These are phyloP conservation scores for Sporothrix brunneoviolacea DNA, from an alignment of 2,329 filamentous ascomycete species.

Conservation along the genomic window DNA sequence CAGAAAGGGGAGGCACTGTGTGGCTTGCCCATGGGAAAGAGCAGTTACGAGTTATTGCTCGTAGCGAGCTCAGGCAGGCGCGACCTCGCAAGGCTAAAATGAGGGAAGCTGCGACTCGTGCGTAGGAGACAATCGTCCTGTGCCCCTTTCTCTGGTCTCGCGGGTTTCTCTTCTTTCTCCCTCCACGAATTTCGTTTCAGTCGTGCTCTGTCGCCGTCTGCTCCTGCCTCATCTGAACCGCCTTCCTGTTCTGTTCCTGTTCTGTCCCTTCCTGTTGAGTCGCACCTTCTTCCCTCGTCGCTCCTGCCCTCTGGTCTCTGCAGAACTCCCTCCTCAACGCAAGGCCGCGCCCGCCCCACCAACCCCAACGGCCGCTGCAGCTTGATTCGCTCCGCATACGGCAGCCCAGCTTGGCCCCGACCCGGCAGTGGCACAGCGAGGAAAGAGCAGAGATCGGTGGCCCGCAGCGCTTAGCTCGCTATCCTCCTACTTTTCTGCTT, in stretches of 20 bases:
- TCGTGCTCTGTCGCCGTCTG: too few relatives aligned
- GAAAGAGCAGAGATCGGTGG: not conserved
- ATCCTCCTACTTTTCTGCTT: not conserved
- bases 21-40: too few relatives aligned
- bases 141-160: too few relatives aligned
- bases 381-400: constrained; percentile 3
- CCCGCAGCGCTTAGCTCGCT: not conserved
- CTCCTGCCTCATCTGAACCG: not conserved
- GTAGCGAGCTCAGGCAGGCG: constrained; percentile 2
- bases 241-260: not conserved
- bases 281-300: not conserved
- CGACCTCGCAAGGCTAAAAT: constrained; percentile 7
- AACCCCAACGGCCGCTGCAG: constrained; percentile 7
- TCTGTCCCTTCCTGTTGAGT: not conserved
- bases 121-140: too few relatives aligned
- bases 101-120: too few relatives aligned
- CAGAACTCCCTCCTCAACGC: constrained; percentile 8
- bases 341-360: constrained; percentile 6
- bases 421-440: not conserved
- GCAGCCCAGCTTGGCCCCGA: not conserved
- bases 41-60: too few relatives aligned
- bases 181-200: too few relatives aligned
- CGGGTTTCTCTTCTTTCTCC: too few relatives aligned
- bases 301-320: too few relatives aligned
- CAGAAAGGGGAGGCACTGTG: not conserved